Evolutionary conservation across 148 eudicot genomes (phyloP).

Genomic region (Dysphania ambrosioides): DNA sequence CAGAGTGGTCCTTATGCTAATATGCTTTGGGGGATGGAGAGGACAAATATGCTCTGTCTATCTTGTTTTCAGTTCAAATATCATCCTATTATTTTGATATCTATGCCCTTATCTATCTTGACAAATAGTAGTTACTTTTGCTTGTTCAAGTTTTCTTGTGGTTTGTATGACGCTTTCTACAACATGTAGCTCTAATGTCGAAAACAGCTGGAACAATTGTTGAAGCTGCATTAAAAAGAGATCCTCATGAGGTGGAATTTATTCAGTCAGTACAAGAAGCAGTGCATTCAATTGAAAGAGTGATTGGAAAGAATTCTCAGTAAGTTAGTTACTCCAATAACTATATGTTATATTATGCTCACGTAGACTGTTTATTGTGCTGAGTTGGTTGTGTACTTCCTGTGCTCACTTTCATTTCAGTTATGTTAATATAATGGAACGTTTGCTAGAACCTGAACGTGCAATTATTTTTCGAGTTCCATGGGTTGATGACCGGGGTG

Average conservation of each 20-base stretch:
- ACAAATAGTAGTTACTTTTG: not conserved
- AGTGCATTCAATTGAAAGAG: conserved; percentile 88
- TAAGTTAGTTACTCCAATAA: conserved; percentile 40
- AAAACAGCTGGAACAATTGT: conserved; percentile 97
- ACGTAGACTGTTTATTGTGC: not conserved
- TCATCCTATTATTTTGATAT: not conserved
- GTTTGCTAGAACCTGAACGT: conserved; percentile 94
- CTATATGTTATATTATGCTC: not conserved
- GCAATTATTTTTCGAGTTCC: conserved; percentile 89
- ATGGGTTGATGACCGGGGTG: conserved; percentile 97
- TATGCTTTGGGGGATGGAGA: conserved; percentile 6
- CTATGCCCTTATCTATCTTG: not conserved
- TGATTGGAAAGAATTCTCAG: conserved; percentile 85
- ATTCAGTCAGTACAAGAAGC: conserved; percentile 93
- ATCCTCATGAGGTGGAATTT: conserved; percentile 93
- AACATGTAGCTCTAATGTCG: conserved; percentile 78
- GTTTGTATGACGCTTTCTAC: conserved; percentile 19
- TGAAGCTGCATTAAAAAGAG: conserved; percentile 93
- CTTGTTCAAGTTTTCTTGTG: conserved; percentile 12
- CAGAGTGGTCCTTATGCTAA: too few species aligned
- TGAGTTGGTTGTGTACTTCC: conserved; percentile 19
- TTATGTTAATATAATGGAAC: conserved; percentile 91
- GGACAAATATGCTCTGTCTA: not conserved
- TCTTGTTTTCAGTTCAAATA: not conserved
- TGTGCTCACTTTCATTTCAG: conserved; percentile 41